These are phyloP conservation scores for Sarocladiaceae sp. DNA, from an alignment of 2,329 filamentous ascomycete species.

Conservation along the genomic window DNA sequence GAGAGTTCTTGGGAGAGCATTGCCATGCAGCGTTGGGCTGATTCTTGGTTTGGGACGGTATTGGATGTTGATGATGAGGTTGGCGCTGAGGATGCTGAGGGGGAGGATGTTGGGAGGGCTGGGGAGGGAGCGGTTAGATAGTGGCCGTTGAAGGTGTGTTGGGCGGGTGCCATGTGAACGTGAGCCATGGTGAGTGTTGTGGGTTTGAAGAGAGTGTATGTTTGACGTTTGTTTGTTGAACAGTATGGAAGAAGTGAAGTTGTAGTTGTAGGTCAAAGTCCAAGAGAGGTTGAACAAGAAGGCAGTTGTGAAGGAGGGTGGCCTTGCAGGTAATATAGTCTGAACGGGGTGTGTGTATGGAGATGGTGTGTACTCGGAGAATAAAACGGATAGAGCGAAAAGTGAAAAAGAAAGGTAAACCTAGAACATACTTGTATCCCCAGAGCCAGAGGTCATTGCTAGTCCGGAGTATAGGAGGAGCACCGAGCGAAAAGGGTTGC, in stretches of 20 bases:
- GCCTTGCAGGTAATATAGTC: background rate
- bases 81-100: background rate
- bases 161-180: background rate
- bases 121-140: conserved; percentile 3
- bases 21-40: conserved; percentile 11
- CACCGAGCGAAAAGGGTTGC: background rate
- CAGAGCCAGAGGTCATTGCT: background rate
- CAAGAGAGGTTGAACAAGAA: background rate
- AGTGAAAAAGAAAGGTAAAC: background rate
- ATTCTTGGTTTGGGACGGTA: conserved; percentile 1
- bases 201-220: background rate
- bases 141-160: background rate
- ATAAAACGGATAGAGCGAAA: too few species aligned
- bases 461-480: too few species aligned
- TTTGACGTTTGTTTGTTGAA: too few species aligned
- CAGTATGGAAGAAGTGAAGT: too few species aligned
- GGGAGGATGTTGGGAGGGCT: background rate
- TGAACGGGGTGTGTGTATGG: background rate
- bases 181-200: background rate
- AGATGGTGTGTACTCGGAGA: too few species aligned
- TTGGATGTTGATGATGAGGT: background rate
- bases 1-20: conserved; percentile 12
- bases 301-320: background rate
- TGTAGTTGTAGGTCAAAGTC: background rate
- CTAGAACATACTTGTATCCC: background rate